phyloP scores from a whole-genome alignment of 2,329 filamentous ascomycete species.

The Ophiobolus disseminans region DNA sequence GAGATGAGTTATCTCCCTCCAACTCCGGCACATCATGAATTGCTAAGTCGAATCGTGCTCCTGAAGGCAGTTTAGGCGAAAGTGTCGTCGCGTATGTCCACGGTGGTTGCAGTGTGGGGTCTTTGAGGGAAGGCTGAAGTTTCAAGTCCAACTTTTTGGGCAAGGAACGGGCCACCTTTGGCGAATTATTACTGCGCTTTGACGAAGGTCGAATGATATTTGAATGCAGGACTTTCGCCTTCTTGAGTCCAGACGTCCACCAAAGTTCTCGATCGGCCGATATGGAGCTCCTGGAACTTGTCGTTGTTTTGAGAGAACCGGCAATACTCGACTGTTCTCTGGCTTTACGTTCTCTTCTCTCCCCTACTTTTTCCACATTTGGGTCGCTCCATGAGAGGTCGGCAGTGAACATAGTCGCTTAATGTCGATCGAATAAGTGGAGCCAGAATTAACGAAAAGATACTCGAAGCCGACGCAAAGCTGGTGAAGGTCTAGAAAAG shows the following conservation, averaged over 20 bases:
- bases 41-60: conserved; percentile 37
- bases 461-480: conserved; percentile 23
- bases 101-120: conserved; percentile 37
- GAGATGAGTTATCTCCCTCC: conserved; percentile 40
- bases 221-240: conserved; percentile 36
- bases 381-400: conserved; percentile 48
- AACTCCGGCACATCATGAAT: conserved; percentile 38
- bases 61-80: conserved; percentile 41
- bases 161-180: conserved; percentile 8
- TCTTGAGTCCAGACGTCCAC: conserved; percentile 44
- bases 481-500: conserved; percentile 16
- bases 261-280: conserved; percentile 37
- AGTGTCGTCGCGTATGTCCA: conserved; percentile 42
- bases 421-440: conserved; percentile 11
- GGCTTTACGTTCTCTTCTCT: conserved; percentile 45
- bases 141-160: conserved; percentile 12
- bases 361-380: conserved; percentile 47
- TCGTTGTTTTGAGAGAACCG: conserved; percentile 36
- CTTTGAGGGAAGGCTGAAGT: conserved; percentile 24
- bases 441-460: conserved; percentile 23
- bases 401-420: conserved; percentile 47
- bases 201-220: conserved; percentile 28
- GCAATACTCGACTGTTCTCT: conserved; percentile 32
- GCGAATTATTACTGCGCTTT: conserved; percentile 21
- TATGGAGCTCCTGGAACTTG: conserved; percentile 35